A percentile compares a stretch with the other conserved stretches of the same genome.
phyloP scores from a whole-genome alignment of 192 early-diverging fungal species.

The Mortierella alpina region DNA sequence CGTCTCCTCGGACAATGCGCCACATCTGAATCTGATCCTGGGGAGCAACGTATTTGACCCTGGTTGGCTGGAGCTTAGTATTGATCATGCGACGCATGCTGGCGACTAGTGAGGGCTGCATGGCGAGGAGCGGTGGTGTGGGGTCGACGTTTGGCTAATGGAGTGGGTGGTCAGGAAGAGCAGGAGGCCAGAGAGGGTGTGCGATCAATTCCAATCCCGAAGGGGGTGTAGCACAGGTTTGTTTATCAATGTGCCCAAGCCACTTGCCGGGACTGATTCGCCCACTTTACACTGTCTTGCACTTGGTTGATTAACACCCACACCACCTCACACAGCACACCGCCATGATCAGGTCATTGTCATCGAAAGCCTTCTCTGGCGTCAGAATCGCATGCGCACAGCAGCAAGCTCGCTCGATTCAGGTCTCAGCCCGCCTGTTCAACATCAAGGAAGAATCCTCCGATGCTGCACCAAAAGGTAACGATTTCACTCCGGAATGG shows the following conservation, averaged over 20 bases:
- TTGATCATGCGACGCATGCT: constrained; percentile 48
- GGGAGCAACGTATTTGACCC: constrained; percentile 52
- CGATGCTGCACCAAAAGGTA: constrained; percentile 43
- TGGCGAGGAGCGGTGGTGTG: constrained; percentile 10
- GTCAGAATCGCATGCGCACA: constrained; percentile 14
- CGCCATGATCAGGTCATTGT: constrained; percentile 43
- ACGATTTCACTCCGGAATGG: neutral
- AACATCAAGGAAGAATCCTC: constrained; percentile 32
- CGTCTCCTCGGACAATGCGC: constrained; percentile 71
- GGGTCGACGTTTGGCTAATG: neutral
- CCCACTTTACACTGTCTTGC: constrained; percentile 3
- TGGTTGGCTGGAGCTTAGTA: constrained; percentile 52
- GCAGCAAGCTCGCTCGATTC: constrained; percentile 40
- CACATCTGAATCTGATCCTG: constrained; percentile 64
- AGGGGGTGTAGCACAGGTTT: constrained; percentile 7
- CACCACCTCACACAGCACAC: neutral
- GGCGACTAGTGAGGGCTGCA: constrained; percentile 44
- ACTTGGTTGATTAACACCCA: neutral
- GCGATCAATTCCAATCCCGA: neutral
- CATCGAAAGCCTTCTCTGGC: constrained; percentile 27
- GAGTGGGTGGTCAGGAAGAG: neutral
- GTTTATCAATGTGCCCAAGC: constrained; percentile 18
- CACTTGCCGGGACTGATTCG: constrained; percentile 3
- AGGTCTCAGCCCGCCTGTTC: constrained; percentile 41
- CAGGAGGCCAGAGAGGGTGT: neutral